A percentile compares a stretch with the other conserved stretches of the same genome.
Evolutionary conservation across 1,139 yeast genomes (phyloP).

Genomic region (Candida tunisiensis): DNA sequence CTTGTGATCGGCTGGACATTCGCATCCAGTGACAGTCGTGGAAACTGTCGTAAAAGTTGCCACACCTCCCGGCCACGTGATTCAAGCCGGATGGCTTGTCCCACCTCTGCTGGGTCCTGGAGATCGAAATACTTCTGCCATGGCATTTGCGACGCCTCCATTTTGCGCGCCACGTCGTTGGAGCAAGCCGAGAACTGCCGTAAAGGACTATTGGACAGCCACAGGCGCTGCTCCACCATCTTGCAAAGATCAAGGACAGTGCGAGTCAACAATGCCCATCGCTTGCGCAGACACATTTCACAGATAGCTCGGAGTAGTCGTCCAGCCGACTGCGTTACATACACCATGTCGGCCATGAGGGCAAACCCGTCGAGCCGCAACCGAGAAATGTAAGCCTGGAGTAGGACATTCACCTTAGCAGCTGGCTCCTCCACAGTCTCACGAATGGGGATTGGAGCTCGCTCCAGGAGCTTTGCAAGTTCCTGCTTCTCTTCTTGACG

Average conservation of each 20-base stretch:
- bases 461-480: slow-evolving; percentile 46
- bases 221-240: slow-evolving; percentile 65
- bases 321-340: slow-evolving; percentile 86
- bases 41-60: slow-evolving; percentile 55
- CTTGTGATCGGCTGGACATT: slow-evolving; percentile 65
- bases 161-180: slow-evolving; percentile 45
- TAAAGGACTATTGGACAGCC: slow-evolving; percentile 78
- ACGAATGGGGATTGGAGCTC: slow-evolving; percentile 74
- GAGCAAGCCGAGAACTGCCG: slow-evolving; percentile 68
- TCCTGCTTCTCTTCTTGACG: slow-evolving; percentile 82
- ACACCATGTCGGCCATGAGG: slow-evolving; percentile 82
- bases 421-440: slow-evolving; percentile 56
- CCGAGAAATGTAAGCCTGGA: slow-evolving; percentile 75
- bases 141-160: slow-evolving; percentile 72
- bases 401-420: slow-evolving; percentile 63
- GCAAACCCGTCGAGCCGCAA: slow-evolving; percentile 77
- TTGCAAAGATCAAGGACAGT: slow-evolving; percentile 49
- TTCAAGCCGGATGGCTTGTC: slow-evolving; percentile 65
- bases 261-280: slow-evolving; percentile 56
- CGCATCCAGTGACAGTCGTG: slow-evolving; percentile 40
- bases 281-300: slow-evolving; percentile 55
- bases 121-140: slow-evolving; percentile 65
- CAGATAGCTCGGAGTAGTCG: slow-evolving; percentile 72
- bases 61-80: slow-evolving; percentile 46
- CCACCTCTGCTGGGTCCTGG: slow-evolving; percentile 52